These are phyloP conservation scores for Tulasnella sp. DNA, from an alignment of 768 basidiomycete genomes.

Conservation along the genomic window DNA sequence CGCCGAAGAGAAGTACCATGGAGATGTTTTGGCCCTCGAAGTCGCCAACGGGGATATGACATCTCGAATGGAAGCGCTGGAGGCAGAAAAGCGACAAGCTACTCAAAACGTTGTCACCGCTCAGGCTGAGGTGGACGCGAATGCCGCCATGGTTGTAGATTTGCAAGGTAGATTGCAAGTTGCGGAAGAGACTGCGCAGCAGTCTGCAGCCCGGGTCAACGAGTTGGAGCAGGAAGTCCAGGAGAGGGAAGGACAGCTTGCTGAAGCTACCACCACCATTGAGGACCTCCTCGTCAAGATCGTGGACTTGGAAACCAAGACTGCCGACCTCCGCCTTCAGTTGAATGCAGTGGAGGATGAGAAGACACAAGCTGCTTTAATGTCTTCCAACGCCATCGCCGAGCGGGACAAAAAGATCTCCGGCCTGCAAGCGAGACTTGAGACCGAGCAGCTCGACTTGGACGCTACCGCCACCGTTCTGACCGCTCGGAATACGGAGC, in stretches of 20 bases:
- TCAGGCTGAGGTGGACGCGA: not conserved
- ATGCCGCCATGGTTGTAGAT: not conserved
- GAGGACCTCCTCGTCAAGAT: not conserved
- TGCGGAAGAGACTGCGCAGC: not conserved
- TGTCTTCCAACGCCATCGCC: too few relatives aligned
- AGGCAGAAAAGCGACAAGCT: not conserved
- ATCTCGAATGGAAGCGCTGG: not conserved
- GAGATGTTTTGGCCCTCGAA: not conserved
- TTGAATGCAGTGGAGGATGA: too few relatives aligned
- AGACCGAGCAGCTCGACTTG: too few relatives aligned
- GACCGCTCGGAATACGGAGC: too few relatives aligned
- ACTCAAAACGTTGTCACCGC: not conserved
- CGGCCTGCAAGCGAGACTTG: too few relatives aligned
- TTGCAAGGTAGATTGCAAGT: not conserved
- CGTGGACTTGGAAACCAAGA: not conserved
- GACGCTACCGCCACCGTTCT: too few relatives aligned
- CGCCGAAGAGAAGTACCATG: not conserved
- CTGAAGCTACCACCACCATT: not conserved
- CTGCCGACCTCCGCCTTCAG: not conserved
- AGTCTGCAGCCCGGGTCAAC: not conserved
- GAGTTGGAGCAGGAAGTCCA: not conserved
- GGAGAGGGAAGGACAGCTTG: not conserved
- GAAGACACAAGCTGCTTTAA: too few relatives aligned
- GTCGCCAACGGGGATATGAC: not conserved
- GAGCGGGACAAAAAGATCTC: too few relatives aligned